Base-by-base conservation (phyloP, 2,329 filamentous ascomycete genomes). In the Aspergillus flavus region DNA sequence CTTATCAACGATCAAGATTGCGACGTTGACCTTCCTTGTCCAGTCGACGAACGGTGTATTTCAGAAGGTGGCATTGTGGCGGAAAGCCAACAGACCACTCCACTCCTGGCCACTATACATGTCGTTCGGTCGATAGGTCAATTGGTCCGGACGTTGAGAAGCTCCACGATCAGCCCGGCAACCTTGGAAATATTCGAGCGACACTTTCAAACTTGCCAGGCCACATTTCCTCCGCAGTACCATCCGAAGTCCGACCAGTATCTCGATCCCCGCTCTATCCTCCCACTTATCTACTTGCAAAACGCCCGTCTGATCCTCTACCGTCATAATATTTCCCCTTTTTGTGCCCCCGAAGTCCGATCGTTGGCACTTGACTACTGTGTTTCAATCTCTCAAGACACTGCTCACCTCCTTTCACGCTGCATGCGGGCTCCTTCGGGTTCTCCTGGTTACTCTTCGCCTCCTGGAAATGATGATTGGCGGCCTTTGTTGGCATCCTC, bases 1-100 rank as follows among this genome's bases (percentile, higher is more conserved):
- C 79, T 94, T 67, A 96, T 98, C 72, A 86, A 94, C 72, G 94
- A 98, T 71, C 85, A 87, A 36, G 94, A 98, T 76, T 97, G 93
- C 80, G 92, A 97, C 69, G 89, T 94, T 7, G 84, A 87, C 26
- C 85, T 97, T 30, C 94, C 94, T 0, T 89, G 89, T 28, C 86
- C 91, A 0, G 86, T 93, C 28, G 92, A 96, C 75, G 94, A 97
- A 70, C 89, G 92, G 69, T 77, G 75, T 45, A 76, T 79, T 83
- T 43, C 85, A 82, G 45, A 85, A 78, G 61, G 85, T 80, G 60
- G 81, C 76, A 34, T 82, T 83, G 58, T 74, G 2, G 68, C 73
- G 2, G 71, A 78, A 58, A 66, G 68, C 55, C 84, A 86, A 4
- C 82, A 89, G 46, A 88, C 90, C 6, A 89, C 91, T 69, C 91